Base-by-base conservation (phyloP, 2,329 filamentous ascomycete genomes). In the Penicillium paneum region DNA sequence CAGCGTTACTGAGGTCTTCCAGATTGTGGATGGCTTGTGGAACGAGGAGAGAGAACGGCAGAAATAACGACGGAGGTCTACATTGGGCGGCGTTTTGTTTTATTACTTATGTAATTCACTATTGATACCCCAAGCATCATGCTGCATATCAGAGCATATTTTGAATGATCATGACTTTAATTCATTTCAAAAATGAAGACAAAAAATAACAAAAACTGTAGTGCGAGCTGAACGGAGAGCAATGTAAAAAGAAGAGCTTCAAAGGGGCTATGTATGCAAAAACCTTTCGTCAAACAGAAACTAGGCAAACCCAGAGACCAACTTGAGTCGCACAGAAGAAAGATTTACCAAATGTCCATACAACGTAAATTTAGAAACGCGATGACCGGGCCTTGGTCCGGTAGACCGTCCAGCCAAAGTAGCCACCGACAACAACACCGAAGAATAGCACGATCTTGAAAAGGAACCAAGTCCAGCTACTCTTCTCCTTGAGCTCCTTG, bases 1-100 rank as follows among this genome's bases (percentile, higher is more conserved):
- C 67, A 81, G 85, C 50, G 89, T 97, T 39, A 99, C 93, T 11
- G 88, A 89, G 7, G 87, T 96, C 10, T 99, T 97, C 67, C 93
- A 97, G 74, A 86, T 91, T 29, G 82, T 97, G 43, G 94, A 99
- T 76, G 79, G 78, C 48, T 74, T 97, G 65, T 96, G 90, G 89
- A 82, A 78, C 51, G 87, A 90, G 74, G 74, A 73, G 74, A 82
- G 72, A 53, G 64, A 61, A 39, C 58, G 69, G 61, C 51, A 32
- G 15, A 31, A 29, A 2, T 39, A 15, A 43, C 15, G 55, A 34
- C 43, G 44, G 8, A 2, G 38, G 15, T 38, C 17, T 53, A 40
- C 49, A 58, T 58, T 41, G 47, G 52, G 41, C 11, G 47, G 53
- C 41, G 54, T 53, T 47, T 45, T 56, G 19, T 21, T 13, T 43